Conservation (phyloP, 2,329 filamentous ascomycete species). For the Pseudogymnoascus sp. region DNA sequence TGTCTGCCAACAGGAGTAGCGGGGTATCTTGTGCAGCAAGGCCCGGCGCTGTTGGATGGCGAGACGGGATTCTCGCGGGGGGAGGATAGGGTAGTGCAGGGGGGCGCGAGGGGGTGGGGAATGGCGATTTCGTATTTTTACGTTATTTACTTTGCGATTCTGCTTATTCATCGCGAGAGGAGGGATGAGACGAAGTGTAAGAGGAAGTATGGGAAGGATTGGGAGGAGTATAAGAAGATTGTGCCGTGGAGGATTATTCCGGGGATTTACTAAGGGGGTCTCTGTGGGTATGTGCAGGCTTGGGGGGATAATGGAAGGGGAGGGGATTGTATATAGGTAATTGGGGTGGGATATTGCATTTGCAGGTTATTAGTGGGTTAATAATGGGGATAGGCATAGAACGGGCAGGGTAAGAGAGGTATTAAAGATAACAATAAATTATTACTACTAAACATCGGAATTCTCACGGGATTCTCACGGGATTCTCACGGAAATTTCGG, state of each 20-base stretch:
- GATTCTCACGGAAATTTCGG: neutral
- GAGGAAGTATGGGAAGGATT: constrained; percentile 86
- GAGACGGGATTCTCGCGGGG: constrained; percentile 44
- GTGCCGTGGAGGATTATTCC: constrained; percentile 80
- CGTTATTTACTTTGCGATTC: constrained; percentile 78
- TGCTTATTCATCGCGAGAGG: constrained; percentile 78
- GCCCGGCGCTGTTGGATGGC: constrained; percentile 41
- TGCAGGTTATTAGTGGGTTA: neutral
- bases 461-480: neutral
- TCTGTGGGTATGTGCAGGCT: neutral
- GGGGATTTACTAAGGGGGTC: constrained; percentile 58
- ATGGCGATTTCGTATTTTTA: constrained; percentile 93
- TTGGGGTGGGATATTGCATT: neutral
- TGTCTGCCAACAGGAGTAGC: constrained; percentile 78
- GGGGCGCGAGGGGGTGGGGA: constrained; percentile 70
- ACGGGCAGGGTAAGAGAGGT: neutral
- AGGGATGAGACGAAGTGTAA: constrained; percentile 88
- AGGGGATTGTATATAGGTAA: neutral
- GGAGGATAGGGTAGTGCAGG: constrained; percentile 37
- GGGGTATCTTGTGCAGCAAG: constrained; percentile 61
- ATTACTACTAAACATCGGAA: neutral
- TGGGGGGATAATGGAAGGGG: neutral
- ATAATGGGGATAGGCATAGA: neutral
- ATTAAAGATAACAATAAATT: neutral
- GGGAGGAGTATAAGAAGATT: constrained; percentile 77